These are phyloP conservation scores for Gymnopilus dilepis DNA, from an alignment of 768 basidiomycete genomes.

Conservation along the genomic window DNA sequence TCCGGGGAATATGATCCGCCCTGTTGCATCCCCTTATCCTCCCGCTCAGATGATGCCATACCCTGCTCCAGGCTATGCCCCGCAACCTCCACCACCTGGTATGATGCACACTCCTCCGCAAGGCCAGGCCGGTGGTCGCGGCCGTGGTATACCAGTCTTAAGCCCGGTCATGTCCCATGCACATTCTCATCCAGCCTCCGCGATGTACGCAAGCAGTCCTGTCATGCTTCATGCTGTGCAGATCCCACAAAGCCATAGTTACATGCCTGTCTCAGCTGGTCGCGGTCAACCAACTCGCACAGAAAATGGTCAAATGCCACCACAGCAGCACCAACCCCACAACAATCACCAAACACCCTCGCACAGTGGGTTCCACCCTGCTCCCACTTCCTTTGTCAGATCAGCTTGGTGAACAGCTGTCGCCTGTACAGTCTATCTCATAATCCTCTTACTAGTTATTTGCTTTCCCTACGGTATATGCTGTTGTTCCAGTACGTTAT, in stretches of 20 bases:
- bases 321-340: slow-evolving; percentile 34
- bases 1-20: slow-evolving; percentile 58
- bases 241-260: slow-evolving; percentile 47
- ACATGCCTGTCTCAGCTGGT: slow-evolving; percentile 52
- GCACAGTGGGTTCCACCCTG: slow-evolving; percentile 46
- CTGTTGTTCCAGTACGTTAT: slow-evolving; percentile 40
- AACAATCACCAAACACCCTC: slow-evolving; percentile 36
- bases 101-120: slow-evolving; percentile 47
- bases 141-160: slow-evolving; percentile 63
- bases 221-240: slow-evolving; percentile 67
- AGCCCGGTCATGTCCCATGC: slow-evolving; percentile 76
- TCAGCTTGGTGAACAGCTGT: slow-evolving; percentile 51
- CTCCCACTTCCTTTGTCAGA: slow-evolving; percentile 49
- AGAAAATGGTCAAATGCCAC: slow-evolving; percentile 50
- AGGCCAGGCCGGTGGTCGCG: slow-evolving; percentile 48
- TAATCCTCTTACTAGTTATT: slow-evolving; percentile 31
- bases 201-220: slow-evolving; percentile 73
- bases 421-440: slow-evolving; percentile 29
- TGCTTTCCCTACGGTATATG: slow-evolving; percentile 46
- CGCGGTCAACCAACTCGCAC: slow-evolving; percentile 53
- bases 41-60: slow-evolving; percentile 65
- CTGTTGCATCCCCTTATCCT: slow-evolving; percentile 66
- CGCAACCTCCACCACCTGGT: slow-evolving; percentile 44
- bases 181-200: slow-evolving; percentile 38
- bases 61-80: slow-evolving; percentile 58